Conservation (phyloP, 352 stramenopile genomes). For the Peronosclerospora sorghi region DNA sequence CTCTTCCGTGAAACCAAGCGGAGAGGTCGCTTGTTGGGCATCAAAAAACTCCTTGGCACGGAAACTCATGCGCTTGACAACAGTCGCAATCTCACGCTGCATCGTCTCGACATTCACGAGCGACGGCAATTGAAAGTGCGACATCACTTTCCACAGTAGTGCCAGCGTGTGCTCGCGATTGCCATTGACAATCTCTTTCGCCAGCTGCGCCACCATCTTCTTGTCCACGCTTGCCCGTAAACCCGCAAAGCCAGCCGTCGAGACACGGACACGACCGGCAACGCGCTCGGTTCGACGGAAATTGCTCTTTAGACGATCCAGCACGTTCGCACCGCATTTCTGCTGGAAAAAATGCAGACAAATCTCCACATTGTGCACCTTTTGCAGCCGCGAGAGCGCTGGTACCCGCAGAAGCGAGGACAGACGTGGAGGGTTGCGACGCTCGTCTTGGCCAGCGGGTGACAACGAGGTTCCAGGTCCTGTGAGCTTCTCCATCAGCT, state of each 20-base stretch:
- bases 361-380: conserved; percentile 93
- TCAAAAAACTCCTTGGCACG: conserved; percentile 53
- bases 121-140: conserved; percentile 82
- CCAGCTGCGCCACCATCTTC: conserved; percentile 44
- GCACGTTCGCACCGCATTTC: conserved; percentile 45
- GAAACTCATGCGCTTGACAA: conserved; percentile 63
- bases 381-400: conserved; percentile 90
- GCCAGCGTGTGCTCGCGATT: conserved; percentile 91
- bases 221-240: conserved; percentile 42
- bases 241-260: conserved; percentile 35
- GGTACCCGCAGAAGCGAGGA: conserved; percentile 87
- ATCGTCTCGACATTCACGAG: conserved; percentile 77
- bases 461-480: conserved; percentile 3
- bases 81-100: conserved; percentile 61
- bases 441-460: not conserved
- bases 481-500: conserved; percentile 88
- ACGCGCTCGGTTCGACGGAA: not conserved
- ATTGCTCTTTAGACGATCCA: conserved; percentile 40
- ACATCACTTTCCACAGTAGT: conserved; percentile 91
- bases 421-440: conserved; percentile 19
- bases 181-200: conserved; percentile 93
- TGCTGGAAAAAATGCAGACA: conserved; percentile 78
- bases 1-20: conserved; percentile 26
- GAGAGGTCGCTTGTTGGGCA: conserved; percentile 20
- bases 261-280: conserved; percentile 17